These are phyloP conservation scores for Aureobasidium mangrovei DNA, from an alignment of 2,329 filamentous ascomycete genomes.

Conservation along the genomic window DNA sequence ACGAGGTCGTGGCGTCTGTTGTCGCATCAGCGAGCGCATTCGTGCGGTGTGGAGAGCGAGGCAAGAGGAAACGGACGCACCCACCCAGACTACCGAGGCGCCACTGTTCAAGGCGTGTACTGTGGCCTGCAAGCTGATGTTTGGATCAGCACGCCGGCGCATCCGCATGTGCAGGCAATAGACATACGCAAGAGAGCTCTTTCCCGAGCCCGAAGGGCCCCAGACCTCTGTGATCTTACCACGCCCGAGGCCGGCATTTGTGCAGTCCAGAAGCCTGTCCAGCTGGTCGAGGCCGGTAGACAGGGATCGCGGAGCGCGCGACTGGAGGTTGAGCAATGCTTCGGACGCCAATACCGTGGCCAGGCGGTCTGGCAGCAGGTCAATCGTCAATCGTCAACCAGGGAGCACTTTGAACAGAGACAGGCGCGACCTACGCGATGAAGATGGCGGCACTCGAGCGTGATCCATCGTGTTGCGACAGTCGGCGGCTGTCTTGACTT, in stretches of 20 bases:
- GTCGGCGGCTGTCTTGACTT: background rate
- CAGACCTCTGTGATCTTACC: slow-evolving; percentile 81
- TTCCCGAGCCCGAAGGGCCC: slow-evolving; percentile 78
- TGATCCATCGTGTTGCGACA: too few species aligned
- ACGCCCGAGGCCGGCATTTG: slow-evolving; percentile 53
- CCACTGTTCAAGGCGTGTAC: slow-evolving; percentile 53
- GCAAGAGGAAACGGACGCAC: slow-evolving; percentile 45
- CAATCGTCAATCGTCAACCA: background rate
- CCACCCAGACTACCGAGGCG: slow-evolving; percentile 69
- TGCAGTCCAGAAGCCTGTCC: slow-evolving; percentile 33
- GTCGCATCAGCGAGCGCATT: background rate
- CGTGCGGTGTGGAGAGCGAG: background rate
- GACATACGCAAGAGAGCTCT: slow-evolving; percentile 70
- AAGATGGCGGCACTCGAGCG: slow-evolving; percentile 20
- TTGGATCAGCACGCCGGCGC: background rate
- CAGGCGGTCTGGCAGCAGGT: slow-evolving; percentile 52
- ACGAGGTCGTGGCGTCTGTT: slow-evolving; percentile 41
- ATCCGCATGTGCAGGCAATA: background rate
- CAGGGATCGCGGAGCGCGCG: slow-evolving; percentile 39
- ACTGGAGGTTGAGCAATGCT: slow-evolving; percentile 53
- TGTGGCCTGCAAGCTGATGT: slow-evolving; percentile 57
- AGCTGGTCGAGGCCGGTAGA: slow-evolving; percentile 42
- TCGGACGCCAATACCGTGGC: slow-evolving; percentile 70
- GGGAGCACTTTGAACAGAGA: background rate
- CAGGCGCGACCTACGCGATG: slow-evolving; percentile 29